Percentiles rank a stretch among this genome's conserved stretches.
These are phyloP conservation scores for Royoungia palumana DNA, from an alignment of 768 basidiomycete species.

Conservation along the genomic window DNA sequence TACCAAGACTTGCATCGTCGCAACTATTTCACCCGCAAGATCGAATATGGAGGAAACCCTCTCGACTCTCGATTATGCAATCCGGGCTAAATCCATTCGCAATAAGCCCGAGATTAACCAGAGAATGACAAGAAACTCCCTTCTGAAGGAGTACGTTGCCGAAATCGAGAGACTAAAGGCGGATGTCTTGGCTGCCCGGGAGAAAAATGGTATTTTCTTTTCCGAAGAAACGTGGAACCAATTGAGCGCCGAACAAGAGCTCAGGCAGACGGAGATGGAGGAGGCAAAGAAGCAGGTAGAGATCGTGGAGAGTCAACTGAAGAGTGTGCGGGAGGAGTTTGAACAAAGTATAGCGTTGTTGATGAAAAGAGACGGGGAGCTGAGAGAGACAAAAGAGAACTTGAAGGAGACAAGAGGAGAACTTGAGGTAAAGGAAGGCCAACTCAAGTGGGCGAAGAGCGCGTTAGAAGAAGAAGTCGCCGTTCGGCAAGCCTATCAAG, in stretches of 20 bases:
- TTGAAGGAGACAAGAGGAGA: conserved; percentile 51
- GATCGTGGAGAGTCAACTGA: conserved; percentile 79
- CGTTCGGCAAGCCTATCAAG: conserved; percentile 73
- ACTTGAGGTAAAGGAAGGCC: conserved; percentile 51
- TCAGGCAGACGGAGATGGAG: conserved; percentile 70
- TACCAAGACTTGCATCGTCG: conserved; percentile 97
- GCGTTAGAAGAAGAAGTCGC: conserved; percentile 77
- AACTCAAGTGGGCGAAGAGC: conserved; percentile 54
- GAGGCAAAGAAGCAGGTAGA: conserved; percentile 83
- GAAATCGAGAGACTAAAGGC: conserved; percentile 93
- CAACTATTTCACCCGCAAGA: conserved; percentile 90
- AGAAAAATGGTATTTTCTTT: conserved; percentile 96
- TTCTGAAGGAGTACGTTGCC: conserved; percentile 88
- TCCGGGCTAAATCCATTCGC: conserved; percentile 90
- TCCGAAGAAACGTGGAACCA: conserved; percentile 89
- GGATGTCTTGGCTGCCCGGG: conserved; percentile 85
- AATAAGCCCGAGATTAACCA: conserved; percentile 96
- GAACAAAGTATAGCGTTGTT: conserved; percentile 83
- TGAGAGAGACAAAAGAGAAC: conserved; percentile 57
- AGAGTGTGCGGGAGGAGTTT: conserved; percentile 81
- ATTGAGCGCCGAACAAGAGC: conserved; percentile 72
- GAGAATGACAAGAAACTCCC: conserved; percentile 86
- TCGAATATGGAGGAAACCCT: conserved; percentile 96
- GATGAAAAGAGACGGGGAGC: conserved; percentile 70
- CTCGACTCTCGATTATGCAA: conserved; percentile 95